phyloP scores from a whole-genome alignment of 805 yeast species.

The Lachancea cidri region DNA sequence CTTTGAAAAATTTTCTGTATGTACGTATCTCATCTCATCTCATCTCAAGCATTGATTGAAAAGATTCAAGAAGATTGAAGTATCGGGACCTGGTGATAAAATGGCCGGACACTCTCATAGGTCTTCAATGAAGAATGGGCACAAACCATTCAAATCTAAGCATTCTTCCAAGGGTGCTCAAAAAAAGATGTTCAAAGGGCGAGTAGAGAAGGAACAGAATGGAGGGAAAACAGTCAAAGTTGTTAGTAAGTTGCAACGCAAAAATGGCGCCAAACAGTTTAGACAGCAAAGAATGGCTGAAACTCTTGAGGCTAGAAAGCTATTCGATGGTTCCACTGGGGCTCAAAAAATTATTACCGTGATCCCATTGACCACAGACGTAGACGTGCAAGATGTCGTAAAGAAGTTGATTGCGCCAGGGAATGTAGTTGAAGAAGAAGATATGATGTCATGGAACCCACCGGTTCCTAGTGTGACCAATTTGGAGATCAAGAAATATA shows the following conservation, averaged over 20 bases:
- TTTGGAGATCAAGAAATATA: conserved; percentile 58
- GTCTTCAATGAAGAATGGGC: conserved; percentile 73
- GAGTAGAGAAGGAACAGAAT: conserved; percentile 65
- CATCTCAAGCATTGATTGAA: conserved; percentile 9
- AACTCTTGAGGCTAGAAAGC: conserved; percentile 51
- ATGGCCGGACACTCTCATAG: conserved; percentile 85
- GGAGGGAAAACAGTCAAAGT: conserved; percentile 31
- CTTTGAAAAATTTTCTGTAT: conserved; percentile 15
- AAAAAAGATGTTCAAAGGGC: conserved; percentile 78
- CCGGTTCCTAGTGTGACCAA: conserved; percentile 48
- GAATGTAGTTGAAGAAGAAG: conserved; percentile 33
- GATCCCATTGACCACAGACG: conserved; percentile 71
- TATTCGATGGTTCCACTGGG: conserved; percentile 76
- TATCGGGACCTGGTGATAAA: conserved; percentile 4
- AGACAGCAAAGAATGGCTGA: conserved; percentile 65
- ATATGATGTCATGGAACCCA: conserved; percentile 27
- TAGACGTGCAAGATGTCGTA: conserved; percentile 52
- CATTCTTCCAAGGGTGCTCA: conserved; percentile 87
- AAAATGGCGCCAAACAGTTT: conserved; percentile 71
- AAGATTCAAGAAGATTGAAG: no score
- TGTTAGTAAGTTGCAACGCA: conserved; percentile 57
- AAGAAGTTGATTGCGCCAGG: conserved; percentile 41
- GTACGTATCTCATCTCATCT: conserved; percentile 12
- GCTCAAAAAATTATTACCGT: conserved; percentile 82
- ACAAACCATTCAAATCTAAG: conserved; percentile 85